Evolutionary conservation across 768 basidiomycete species (phyloP).

Genomic region (Boletus sensibilis): DNA sequence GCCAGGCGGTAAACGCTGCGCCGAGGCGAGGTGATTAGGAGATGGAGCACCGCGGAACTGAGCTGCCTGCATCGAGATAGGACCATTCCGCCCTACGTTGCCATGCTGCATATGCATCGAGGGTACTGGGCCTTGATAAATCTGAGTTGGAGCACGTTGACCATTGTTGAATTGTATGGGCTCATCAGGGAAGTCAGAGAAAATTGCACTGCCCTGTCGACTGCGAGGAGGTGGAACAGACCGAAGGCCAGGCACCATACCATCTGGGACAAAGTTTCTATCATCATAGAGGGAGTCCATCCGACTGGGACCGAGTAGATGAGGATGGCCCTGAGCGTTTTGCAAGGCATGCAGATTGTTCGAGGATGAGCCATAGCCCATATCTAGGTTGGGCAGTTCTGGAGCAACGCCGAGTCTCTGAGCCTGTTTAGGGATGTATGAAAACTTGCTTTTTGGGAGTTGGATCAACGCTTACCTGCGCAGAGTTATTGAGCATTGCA

Average conservation of each 20-base stretch:
- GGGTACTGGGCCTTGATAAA: constrained; percentile 51
- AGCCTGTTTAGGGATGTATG: constrained; percentile 22
- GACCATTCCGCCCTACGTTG: constrained; percentile 47
- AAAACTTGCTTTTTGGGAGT: neutral
- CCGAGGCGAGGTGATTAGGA: constrained; percentile 49
- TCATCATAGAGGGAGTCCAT: constrained; percentile 75
- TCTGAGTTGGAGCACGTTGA: constrained; percentile 57
- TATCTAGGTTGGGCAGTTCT: constrained; percentile 25
- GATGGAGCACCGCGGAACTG: constrained; percentile 73
- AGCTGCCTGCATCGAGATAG: constrained; percentile 55
- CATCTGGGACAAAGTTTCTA: constrained; percentile 77
- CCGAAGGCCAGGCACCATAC: constrained; percentile 82
- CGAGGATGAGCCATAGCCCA: constrained; percentile 23
- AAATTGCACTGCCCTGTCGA: constrained; percentile 53
- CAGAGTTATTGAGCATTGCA: constrained; percentile 74
- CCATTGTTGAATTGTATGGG: constrained; percentile 55
- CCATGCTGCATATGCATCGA: constrained; percentile 55
- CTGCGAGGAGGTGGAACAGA: constrained; percentile 60
- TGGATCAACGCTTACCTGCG: constrained; percentile 52
- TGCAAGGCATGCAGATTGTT: constrained; percentile 40
- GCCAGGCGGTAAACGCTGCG: constrained; percentile 73
- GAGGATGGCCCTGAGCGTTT: constrained; percentile 42
- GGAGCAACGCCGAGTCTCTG: constrained; percentile 27
- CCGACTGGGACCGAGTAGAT: constrained; percentile 43
- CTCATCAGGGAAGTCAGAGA: constrained; percentile 65